phyloP scores from a whole-genome alignment of 2,329 filamentous ascomycete genomes.

The Dothiorella sarmentorum region DNA sequence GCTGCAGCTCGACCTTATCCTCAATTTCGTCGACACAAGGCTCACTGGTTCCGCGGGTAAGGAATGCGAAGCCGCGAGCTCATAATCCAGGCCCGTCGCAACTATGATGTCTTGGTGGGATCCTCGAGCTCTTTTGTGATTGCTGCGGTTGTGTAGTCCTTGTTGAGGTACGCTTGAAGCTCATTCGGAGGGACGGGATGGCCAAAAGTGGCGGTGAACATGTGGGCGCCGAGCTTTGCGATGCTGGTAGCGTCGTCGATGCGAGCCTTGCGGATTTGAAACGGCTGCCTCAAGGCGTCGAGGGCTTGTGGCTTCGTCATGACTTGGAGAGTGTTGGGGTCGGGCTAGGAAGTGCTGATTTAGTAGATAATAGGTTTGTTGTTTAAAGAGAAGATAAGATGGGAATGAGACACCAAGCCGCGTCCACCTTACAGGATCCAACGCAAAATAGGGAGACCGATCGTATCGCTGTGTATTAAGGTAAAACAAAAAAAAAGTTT shows the following conservation, averaged over 20 bases:
- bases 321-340: too few species aligned
- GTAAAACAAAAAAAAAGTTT: too few species aligned
- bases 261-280: conserved; percentile 27
- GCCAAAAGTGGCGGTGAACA: conserved; percentile 43
- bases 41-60: conserved; percentile 39
- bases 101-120: conserved; percentile 27
- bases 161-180: conserved; percentile 38
- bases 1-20: conserved; percentile 40
- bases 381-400: too few species aligned
- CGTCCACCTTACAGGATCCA: too few species aligned
- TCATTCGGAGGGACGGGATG: conserved; percentile 41
- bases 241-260: conserved; percentile 32
- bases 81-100: conserved; percentile 22
- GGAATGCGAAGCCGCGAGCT: conserved; percentile 42
- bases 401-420: too few species aligned
- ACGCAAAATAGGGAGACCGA: too few species aligned
- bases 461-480: too few species aligned
- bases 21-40: conserved; percentile 36
- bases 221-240: conserved; percentile 21
- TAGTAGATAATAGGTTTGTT: too few species aligned
- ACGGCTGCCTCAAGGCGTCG: too few species aligned
- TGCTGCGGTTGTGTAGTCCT: conserved; percentile 33
- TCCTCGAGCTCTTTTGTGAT: conserved; percentile 27
- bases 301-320: too few species aligned
- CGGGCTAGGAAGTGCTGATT: too few species aligned